Base-by-base conservation (phyloP, 768 basidiomycete species). In the Boletus pseudo-olivaceus region DNA sequence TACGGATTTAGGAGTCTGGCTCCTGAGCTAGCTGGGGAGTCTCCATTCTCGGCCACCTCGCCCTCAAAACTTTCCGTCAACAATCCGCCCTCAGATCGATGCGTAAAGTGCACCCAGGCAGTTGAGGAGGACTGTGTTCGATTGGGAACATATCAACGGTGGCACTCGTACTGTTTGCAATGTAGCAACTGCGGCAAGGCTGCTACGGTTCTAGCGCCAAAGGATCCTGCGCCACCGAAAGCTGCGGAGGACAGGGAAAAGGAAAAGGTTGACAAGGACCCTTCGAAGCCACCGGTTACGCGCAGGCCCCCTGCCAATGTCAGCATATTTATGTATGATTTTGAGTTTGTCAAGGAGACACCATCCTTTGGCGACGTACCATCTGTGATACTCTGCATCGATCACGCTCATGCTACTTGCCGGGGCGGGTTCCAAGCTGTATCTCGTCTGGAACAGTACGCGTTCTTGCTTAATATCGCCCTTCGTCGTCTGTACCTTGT, bases 41-140 rank as follows among this genome's bases (percentile, higher is more conserved):
- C 87, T 9, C 90, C 89, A 3, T 92, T 93, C 66, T 75, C 72
- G 30, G 70, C 62, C 9, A 62, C 59, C 11, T 67, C 62, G 8
- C 57, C 76, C 14, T 73, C 80, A 49, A 81, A 80, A 64, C 71
- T 82, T 39, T 78, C 81, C 17, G 79, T 82, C n/a, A 81, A 68
- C 57, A 84, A 83, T 58, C 88, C 89, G 15, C 91, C 91, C 7
- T 90, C 88, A 17, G 97, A 99, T 74, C 81, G 94, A 38, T 99
- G 97, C 67, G 82, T 93, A 47, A 86, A 83, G 64, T 99, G 97
- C 70, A 80, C 82, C 40, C 76, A 84, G 57, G 96, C 96, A 0
- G 92, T 99, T 23, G 97, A 99, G 72, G 97, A 99, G 69, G 97
- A 98, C 60, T 98, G 97, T 65, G 90, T 93, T 42, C 82, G 97